Evolutionary conservation across 257 asterid genomes (phyloP).

Genomic region (Eustoma russellianum): DNA sequence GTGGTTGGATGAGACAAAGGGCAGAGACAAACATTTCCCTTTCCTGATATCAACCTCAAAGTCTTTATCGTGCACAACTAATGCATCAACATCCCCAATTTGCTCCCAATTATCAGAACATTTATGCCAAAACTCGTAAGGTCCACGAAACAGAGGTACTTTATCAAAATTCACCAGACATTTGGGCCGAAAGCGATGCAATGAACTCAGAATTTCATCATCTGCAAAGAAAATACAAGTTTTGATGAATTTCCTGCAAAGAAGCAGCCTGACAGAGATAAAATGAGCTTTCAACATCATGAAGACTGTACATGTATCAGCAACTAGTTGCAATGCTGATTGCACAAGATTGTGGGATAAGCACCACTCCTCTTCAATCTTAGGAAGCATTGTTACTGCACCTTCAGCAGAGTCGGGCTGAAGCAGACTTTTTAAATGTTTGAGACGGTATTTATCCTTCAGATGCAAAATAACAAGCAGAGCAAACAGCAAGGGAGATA

Average conservation of each 20-base stretch:
- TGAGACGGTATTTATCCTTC: slow-evolving; percentile 66
- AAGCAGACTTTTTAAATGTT: slow-evolving; percentile 39
- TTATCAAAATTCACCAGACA: slow-evolving; percentile 35
- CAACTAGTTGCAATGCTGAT: slow-evolving; percentile 67
- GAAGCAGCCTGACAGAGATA: slow-evolving; percentile 1
- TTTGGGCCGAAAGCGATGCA: slow-evolving; percentile 84
- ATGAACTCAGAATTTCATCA: slow-evolving; percentile 58
- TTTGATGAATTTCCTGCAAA: background rate
- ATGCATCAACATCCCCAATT: slow-evolving; percentile 26
- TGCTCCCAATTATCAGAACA: slow-evolving; percentile 31
- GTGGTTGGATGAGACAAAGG: slow-evolving; percentile 55
- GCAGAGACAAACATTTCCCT: slow-evolving; percentile 45
- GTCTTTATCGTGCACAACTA: slow-evolving; percentile 25
- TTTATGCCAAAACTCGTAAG: slow-evolving; percentile 37
- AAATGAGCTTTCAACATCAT: slow-evolving; percentile 4
- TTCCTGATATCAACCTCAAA: slow-evolving; percentile 32
- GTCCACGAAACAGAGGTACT: slow-evolving; percentile 41
- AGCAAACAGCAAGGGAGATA: slow-evolving; percentile 9
- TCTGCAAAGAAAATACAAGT: slow-evolving; percentile 39
- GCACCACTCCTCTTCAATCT: slow-evolving; percentile 88
- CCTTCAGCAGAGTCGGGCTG: slow-evolving; percentile 30
- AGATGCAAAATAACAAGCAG: slow-evolving; percentile 14
- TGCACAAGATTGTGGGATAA: slow-evolving; percentile 67
- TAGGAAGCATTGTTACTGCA: slow-evolving; percentile 19
- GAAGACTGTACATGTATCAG: slow-evolving; percentile 56